A percentile compares a stretch with the other conserved stretches of the same genome.
Conservation (phyloP, 345 rosid species). For the Cochlearia excelsa region DNA sequence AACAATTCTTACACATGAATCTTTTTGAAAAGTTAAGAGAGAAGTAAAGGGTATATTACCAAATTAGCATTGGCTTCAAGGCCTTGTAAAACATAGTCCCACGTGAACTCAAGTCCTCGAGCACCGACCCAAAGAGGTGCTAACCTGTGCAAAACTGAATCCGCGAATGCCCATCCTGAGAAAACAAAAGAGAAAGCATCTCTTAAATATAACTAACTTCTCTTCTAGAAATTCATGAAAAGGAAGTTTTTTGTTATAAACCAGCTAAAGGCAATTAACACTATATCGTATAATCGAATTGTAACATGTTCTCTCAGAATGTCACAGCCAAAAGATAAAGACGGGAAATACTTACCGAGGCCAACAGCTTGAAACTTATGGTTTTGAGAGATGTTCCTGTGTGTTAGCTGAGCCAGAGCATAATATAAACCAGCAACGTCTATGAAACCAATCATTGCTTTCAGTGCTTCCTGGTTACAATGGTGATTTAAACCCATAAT, state of each 20-base stretch:
- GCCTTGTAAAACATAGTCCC: conserved; percentile 91
- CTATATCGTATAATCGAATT: too few species aligned
- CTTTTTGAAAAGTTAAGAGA: background rate
- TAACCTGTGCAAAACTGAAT: conserved; percentile 85
- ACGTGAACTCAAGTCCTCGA: conserved; percentile 89
- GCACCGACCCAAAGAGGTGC: conserved; percentile 99
- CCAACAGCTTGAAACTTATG: conserved; percentile 99
- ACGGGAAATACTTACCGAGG: conserved; percentile 54
- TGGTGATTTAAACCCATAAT: background rate
- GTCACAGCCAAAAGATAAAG: background rate
- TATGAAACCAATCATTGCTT: conserved; percentile 88
- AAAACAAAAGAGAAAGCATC: background rate
- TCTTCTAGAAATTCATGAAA: background rate
- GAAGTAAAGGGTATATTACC: conserved; percentile 39
- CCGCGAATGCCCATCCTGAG: conserved; percentile 98
- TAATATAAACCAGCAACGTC: conserved; percentile 96
- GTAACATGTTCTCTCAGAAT: background rate
- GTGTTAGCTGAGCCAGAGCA: conserved; percentile 89
- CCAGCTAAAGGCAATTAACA: background rate
- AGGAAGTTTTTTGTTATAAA: background rate
- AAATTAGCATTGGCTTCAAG: conserved; percentile 95
- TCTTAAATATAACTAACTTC: background rate
- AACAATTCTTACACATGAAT: conserved; percentile 1
- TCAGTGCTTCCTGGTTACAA: conserved; percentile 72
- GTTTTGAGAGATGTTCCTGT: conserved; percentile 92